Conservation (phyloP, 371 early-diverging fungal species). For the Apophysomyces elegans region DNA sequence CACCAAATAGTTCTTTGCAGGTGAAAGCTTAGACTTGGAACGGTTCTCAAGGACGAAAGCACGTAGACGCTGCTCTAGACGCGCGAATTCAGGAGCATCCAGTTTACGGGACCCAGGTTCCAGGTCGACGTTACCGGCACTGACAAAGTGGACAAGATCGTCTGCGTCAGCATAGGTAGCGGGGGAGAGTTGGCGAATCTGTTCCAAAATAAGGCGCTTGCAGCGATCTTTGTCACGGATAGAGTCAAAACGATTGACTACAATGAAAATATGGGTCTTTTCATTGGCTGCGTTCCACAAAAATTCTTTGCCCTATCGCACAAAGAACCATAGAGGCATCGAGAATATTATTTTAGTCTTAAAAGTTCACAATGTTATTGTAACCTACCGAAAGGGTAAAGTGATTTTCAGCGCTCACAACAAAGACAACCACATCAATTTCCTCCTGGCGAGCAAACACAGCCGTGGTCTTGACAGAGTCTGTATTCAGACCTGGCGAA, state of each 20-base stretch:
- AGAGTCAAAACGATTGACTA: slow-evolving; percentile 95
- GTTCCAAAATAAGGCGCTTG: slow-evolving; percentile 88
- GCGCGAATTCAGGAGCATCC: slow-evolving; percentile 71
- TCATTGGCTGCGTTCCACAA: slow-evolving; percentile 94
- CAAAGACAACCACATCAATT: slow-evolving; percentile 98
- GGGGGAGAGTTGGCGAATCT: slow-evolving; percentile 92
- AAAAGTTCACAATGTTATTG: slow-evolving; percentile 5
- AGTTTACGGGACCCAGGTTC: slow-evolving; percentile 46
- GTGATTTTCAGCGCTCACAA: slow-evolving; percentile 97
- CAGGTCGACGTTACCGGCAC: slow-evolving; percentile 69
- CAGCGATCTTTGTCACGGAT: slow-evolving; percentile 95
- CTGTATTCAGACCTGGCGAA: slow-evolving; percentile 98
- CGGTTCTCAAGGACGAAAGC: slow-evolving; percentile 95
- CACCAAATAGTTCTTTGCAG: slow-evolving; percentile 88
- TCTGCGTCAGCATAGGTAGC: slow-evolving; percentile 89
- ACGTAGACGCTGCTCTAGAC: slow-evolving; percentile 85
- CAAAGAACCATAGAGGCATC: background rate
- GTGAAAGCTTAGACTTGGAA: slow-evolving; percentile 90
- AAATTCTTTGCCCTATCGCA: slow-evolving; percentile 88
- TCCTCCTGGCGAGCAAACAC: slow-evolving; percentile 97
- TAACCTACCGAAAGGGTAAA: slow-evolving; percentile 90
- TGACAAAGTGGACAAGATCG: slow-evolving; percentile 96
- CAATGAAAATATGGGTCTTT: slow-evolving; percentile 97
- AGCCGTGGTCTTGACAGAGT: slow-evolving; percentile 94
- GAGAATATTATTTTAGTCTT: slow-evolving; percentile 2